Base-by-base conservation (phyloP, 306 rosid genomes). In the Sesbania bispinosa region DNA sequence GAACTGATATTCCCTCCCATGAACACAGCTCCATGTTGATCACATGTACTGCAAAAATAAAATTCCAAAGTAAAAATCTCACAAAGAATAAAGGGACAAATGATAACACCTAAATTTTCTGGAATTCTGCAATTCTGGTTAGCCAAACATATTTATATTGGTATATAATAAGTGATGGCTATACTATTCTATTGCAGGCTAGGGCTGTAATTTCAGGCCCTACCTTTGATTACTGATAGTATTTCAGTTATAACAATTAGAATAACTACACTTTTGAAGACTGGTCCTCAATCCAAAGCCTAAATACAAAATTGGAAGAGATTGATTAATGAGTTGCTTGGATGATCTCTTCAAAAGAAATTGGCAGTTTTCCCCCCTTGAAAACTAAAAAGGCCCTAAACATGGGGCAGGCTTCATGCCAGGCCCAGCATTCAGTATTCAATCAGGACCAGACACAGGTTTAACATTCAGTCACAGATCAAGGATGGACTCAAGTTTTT, bases 21-120 rank as follows among this genome's bases (percentile, higher is more conserved):
- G 61, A 71, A 62, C 27, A 67, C 69, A 61, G 72, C 76, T 76
- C 21, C 78, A 55, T 39, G 51, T 33, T 58, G 41, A 38, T 72
- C 58, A 46, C 21, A 58, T 53, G 55, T 21, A 67, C 74, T 74
- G 83, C 51, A 39, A 74, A 76, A 66, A 61, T 26, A n/a, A n/a
- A n/a, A n/a, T 67, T 36, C 53, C 35, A 32, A 36, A 26, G 75
- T 51, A 47, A 62, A 57, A 50, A 59, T 38, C 57, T 20, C 16
- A 64, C 38, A 26, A 27, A 50, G 71, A 51, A 26, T 36, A 36
- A 51, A 32, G 20, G 23, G 53, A 46, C 6, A 41, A 73, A 59
- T 2, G 38, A 23, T 36, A 60, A 18, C 19, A n/a, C n/a, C 24
- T 39, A 29, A 27, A 14, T 39, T 61, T 69, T 52, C 7, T 18